Percentiles rank a stretch among this genome's conserved stretches.
Conservation (phyloP, 2,329 filamentous ascomycete genomes). For the Orbilia javanica region DNA sequence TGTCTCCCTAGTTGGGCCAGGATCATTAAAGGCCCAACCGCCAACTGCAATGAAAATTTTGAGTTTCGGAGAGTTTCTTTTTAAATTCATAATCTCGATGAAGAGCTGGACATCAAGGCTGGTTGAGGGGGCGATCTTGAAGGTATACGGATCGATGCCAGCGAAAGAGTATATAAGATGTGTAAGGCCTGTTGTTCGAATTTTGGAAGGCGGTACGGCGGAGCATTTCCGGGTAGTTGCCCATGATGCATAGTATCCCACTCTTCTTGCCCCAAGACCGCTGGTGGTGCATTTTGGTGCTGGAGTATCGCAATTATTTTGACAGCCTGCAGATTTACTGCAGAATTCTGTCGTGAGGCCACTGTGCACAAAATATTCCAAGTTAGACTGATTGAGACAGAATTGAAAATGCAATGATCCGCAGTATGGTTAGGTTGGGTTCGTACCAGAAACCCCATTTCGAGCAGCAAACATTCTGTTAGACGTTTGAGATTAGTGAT, state of each 20-base stretch:
- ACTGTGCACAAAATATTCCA: slow-evolving; percentile 37
- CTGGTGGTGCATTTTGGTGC: background rate
- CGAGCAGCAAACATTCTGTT: slow-evolving; percentile 31
- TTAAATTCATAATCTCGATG: slow-evolving; percentile 62
- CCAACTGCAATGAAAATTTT: slow-evolving; percentile 63
- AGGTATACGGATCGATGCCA: slow-evolving; percentile 60
- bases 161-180: slow-evolving; percentile 61
- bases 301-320: background rate
- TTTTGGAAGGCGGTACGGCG: slow-evolving; percentile 46
- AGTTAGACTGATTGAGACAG: background rate
- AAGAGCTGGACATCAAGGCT: slow-evolving; percentile 43
- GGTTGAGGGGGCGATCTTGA: slow-evolving; percentile 52
- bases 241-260: slow-evolving; percentile 59
- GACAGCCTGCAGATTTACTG: slow-evolving; percentile 10
- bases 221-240: slow-evolving; percentile 36
- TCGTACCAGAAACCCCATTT: slow-evolving; percentile 10
- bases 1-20: slow-evolving; percentile 58
- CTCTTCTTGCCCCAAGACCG: slow-evolving; percentile 1
- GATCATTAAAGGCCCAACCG: slow-evolving; percentile 65
- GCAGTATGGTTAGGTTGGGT: background rate
- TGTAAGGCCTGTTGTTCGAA: slow-evolving; percentile 52
- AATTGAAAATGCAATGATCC: background rate
- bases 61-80: background rate
- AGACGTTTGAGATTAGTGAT: background rate
- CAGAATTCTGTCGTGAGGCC: slow-evolving; percentile 56